A percentile compares a stretch with the other conserved stretches of the same genome.
These are phyloP conservation scores for Trametes cingulata DNA, from an alignment of 768 basidiomycete genomes.

Conservation along the genomic window DNA sequence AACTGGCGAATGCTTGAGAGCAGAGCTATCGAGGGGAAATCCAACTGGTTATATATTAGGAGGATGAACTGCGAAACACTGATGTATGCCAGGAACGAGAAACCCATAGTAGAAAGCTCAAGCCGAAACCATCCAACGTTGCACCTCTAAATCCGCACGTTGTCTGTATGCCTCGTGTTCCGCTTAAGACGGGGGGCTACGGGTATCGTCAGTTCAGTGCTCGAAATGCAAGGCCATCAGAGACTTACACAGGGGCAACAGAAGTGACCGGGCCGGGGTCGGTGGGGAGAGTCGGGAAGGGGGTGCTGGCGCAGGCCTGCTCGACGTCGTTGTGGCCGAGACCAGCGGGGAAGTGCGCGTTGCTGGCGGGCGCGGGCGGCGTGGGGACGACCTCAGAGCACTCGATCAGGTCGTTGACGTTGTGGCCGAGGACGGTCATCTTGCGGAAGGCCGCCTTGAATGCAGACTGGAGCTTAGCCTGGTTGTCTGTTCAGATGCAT, in stretches of 20 bases:
- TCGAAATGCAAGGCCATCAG: background rate
- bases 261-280: constrained; percentile 23
- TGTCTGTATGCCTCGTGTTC: background rate
- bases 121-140: too few relatives aligned
- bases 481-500: constrained; percentile 16
- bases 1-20: too few relatives aligned
- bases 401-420: constrained; percentile 9
- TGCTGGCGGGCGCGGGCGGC: constrained; percentile 8
- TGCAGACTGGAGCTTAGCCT: constrained; percentile 23
- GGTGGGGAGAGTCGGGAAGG: constrained; percentile 23
- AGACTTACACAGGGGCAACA: constrained; percentile 21
- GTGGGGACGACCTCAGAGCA: constrained; percentile 17
- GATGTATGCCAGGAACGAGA: too few relatives aligned
- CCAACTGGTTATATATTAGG: too few relatives aligned
- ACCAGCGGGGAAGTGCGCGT: constrained; percentile 27
- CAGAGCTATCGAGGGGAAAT: too few relatives aligned
- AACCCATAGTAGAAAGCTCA: background rate
- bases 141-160: too few relatives aligned
- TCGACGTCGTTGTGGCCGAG: constrained; percentile 26
- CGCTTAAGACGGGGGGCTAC: constrained; percentile 6
- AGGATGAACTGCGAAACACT: too few relatives aligned
- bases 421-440: constrained; percentile 16
- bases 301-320: constrained; percentile 27
- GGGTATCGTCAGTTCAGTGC: background rate
- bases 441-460: constrained; percentile 22